phyloP scores from a whole-genome alignment of 805 yeast species.

The Candida adriatica region DNA sequence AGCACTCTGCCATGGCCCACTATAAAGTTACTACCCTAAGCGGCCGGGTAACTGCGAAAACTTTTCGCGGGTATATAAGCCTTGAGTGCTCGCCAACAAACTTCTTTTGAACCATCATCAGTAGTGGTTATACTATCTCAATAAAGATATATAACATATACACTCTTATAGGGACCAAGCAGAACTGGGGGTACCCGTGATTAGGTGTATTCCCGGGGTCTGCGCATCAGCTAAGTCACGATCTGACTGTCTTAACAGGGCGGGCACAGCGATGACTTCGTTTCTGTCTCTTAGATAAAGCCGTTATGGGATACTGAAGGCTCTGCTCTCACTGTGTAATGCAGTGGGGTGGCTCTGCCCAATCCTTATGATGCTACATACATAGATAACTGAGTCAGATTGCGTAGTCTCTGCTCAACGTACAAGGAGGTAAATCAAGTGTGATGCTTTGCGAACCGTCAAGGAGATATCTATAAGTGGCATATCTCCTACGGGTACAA shows the following conservation, averaged over 20 bases:
- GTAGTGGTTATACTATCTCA: conserved; percentile 76
- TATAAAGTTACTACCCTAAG: conserved; percentile 5
- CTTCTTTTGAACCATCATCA: conserved; percentile 45
- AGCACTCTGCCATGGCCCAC: too few species aligned
- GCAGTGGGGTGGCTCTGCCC: conserved; percentile 20
- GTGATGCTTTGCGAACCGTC: too few species aligned
- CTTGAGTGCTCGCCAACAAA: conserved; percentile 1
- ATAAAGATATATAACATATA: conserved; percentile 49
- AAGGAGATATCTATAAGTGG: too few species aligned
- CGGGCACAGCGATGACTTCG: conserved; percentile 67
- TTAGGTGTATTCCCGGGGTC: conserved; percentile 18
- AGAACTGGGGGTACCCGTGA: conserved; percentile 20
- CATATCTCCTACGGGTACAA: too few species aligned
- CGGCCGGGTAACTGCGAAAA: conserved; percentile 12
- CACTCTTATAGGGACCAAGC: conserved; percentile 27
- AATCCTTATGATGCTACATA: conserved; percentile 24
- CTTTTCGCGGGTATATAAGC: conserved; percentile 19
- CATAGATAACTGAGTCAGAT: too few species aligned
- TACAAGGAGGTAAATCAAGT: too few species aligned
- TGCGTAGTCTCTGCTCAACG: too few species aligned
- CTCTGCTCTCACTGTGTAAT: conserved; percentile 20
- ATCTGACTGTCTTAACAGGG: conserved; percentile 66
- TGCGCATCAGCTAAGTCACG: conserved; percentile 58
- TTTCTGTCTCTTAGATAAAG: conserved; percentile 64
- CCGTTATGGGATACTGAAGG: conserved; percentile 25